Percentiles rank a stretch among this genome's conserved stretches.
These are phyloP conservation scores for Scheffersomyces coipomensis DNA, from an alignment of 805 yeast species.

Conservation along the genomic window DNA sequence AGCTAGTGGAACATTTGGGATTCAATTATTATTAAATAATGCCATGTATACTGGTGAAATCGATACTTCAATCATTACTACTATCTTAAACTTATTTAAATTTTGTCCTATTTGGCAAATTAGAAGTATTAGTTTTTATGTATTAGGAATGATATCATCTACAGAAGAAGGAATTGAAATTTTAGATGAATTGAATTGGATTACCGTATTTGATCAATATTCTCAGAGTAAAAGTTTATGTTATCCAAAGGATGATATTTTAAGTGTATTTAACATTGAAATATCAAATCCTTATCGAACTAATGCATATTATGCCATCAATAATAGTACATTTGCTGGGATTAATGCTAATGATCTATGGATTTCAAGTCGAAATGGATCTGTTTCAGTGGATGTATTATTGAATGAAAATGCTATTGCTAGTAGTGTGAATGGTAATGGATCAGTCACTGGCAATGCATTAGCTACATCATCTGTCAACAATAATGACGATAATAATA, in stretches of 20 bases:
- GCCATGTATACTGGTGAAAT: slow-evolving; percentile 23
- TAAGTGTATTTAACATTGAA: slow-evolving; percentile 15
- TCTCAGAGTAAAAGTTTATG: slow-evolving; percentile 15
- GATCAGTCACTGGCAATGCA: background rate
- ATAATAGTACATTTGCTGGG: slow-evolving; percentile 10
- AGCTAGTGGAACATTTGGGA: slow-evolving; percentile 71
- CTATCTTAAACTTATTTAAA: slow-evolving; percentile 42
- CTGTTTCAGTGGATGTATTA: slow-evolving; percentile 1
- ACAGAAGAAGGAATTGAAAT: slow-evolving; percentile 83
- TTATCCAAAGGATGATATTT: slow-evolving; percentile 15
- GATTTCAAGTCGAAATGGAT: background rate
- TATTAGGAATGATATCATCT: slow-evolving; percentile 68
- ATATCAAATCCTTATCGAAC: slow-evolving; percentile 23
- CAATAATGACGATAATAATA: background rate
- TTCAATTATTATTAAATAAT: slow-evolving; percentile 34
- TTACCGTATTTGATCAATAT: slow-evolving; percentile 16
- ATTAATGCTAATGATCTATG: background rate
- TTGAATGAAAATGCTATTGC: slow-evolving; percentile 6
- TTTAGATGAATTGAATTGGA: slow-evolving; percentile 80
- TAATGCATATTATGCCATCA: slow-evolving; percentile 21
- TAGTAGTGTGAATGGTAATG: background rate
- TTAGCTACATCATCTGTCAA: background rate
- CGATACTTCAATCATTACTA: slow-evolving; percentile 34
- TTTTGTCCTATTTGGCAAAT: slow-evolving; percentile 49
- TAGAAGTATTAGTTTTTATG: slow-evolving; percentile 75